These are phyloP conservation scores for Saccharomyces mikatae DNA, from an alignment of 805 yeast genomes.

Conservation along the genomic window DNA sequence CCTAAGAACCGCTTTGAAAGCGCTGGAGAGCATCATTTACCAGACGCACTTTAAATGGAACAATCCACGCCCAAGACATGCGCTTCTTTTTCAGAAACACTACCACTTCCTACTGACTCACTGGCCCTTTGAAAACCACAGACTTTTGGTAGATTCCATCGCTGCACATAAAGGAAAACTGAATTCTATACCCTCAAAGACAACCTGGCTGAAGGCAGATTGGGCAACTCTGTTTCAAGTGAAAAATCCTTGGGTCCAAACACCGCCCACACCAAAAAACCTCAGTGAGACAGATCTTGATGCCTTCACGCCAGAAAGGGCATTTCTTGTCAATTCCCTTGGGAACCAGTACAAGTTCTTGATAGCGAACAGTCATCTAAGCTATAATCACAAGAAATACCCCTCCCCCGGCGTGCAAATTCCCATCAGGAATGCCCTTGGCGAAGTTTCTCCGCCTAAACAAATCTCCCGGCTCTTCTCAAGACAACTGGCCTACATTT, in stretches of 20 bases:
- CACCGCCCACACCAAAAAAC: background rate
- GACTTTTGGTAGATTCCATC: background rate
- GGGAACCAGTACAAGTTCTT: background rate
- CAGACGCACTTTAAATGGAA: constrained; percentile 1
- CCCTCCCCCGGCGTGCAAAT: background rate
- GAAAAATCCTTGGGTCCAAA: background rate
- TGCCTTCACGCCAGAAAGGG: background rate
- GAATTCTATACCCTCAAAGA: background rate
- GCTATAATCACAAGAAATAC: background rate
- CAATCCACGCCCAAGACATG: constrained; percentile 1
- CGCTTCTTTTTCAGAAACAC: background rate
- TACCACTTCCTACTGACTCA: background rate
- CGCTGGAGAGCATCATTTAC: background rate
- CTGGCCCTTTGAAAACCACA: constrained; percentile 6
- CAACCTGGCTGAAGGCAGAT: background rate
- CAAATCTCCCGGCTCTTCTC: background rate
- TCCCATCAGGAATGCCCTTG: background rate
- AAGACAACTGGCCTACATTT: background rate
- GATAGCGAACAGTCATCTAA: background rate
- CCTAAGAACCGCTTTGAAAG: background rate
- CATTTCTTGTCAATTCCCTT: background rate
- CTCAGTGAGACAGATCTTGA: background rate
- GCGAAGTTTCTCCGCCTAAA: background rate
- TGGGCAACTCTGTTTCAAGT: background rate
- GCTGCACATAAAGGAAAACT: background rate